Conservation (phyloP, 352 stramenopile genomes). For the Phytopythium delawarense region DNA sequence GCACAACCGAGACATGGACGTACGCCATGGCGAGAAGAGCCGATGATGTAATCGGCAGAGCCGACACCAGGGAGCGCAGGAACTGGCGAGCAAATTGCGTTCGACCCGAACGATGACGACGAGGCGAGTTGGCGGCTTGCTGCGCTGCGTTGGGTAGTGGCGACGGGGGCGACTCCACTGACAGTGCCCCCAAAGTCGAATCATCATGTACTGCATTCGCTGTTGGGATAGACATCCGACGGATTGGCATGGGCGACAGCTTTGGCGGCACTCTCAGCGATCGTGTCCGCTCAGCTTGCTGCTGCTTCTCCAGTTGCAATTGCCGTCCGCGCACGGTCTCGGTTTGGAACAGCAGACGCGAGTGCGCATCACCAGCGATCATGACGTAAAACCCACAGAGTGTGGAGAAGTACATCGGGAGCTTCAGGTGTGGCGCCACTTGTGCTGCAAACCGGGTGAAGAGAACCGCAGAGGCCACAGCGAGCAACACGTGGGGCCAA, state of each 20-base stretch:
- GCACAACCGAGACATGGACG: neutral
- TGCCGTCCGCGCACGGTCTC: neutral
- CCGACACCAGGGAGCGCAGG: neutral
- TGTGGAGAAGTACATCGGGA: neutral
- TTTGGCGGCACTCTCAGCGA: neutral
- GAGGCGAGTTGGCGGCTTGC: neutral
- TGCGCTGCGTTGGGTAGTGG: neutral
- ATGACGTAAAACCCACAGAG: neutral
- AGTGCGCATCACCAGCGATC: neutral
- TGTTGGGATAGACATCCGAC: neutral
- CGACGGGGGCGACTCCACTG: neutral
- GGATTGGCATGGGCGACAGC: neutral
- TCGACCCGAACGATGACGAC: neutral
- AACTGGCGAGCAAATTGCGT: neutral
- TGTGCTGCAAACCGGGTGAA: neutral
- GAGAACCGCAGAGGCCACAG: neutral
- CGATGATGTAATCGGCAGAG: neutral
- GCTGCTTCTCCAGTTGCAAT: neutral
- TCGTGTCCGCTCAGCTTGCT: neutral
- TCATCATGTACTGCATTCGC: neutral
- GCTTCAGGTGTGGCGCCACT: neutral
- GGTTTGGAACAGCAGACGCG: neutral
- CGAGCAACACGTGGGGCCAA: neutral
- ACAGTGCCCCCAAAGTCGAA: neutral
- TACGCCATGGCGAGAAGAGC: neutral